Evolutionary conservation across 2,329 filamentous ascomycete species (phyloP).

Genomic region (Westerdykella aurantiaca): DNA sequence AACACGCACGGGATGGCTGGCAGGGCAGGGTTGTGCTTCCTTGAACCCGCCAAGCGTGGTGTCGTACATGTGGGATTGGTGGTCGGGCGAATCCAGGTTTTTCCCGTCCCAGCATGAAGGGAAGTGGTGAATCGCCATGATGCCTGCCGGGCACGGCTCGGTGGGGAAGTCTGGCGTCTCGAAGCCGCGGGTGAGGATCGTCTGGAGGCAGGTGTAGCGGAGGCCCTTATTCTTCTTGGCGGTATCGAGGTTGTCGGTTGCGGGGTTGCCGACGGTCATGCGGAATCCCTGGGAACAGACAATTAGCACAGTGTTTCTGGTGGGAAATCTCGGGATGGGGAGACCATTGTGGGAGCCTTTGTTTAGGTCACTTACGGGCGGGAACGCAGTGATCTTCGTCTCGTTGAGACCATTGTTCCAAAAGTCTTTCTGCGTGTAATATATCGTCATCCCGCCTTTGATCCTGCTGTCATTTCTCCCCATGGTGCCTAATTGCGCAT

Average conservation of each 20-base stretch:
- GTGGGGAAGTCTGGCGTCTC: slow-evolving; percentile 18
- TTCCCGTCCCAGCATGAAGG: slow-evolving; percentile 44
- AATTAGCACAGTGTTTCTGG: neutral
- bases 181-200: slow-evolving; percentile 20
- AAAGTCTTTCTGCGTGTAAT: slow-evolving; percentile 34
- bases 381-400: slow-evolving; percentile 19
- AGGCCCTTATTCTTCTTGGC: slow-evolving; percentile 8
- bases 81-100: slow-evolving; percentile 49
- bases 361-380: slow-evolving; percentile 9
- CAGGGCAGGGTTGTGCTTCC: slow-evolving; percentile 19
- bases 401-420: slow-evolving; percentile 18
- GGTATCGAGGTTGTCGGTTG: slow-evolving; percentile 13
- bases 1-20: slow-evolving; percentile 24
- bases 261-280: slow-evolving; percentile 31
- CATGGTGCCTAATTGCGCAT: slow-evolving; percentile 16
- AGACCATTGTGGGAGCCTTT: slow-evolving; percentile 1
- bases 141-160: slow-evolving; percentile 17
- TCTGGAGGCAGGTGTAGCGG: slow-evolving; percentile 17
- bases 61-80: slow-evolving; percentile 46
- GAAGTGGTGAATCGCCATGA: slow-evolving; percentile 22
- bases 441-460: slow-evolving; percentile 31
- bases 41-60: slow-evolving; percentile 17
- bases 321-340: neutral
- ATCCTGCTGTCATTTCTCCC: slow-evolving; percentile 16
- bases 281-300: slow-evolving; percentile 20